Evolutionary conservation across 2,329 filamentous ascomycete species (phyloP).

Genomic region (Plenodomus biglobosus): DNA sequence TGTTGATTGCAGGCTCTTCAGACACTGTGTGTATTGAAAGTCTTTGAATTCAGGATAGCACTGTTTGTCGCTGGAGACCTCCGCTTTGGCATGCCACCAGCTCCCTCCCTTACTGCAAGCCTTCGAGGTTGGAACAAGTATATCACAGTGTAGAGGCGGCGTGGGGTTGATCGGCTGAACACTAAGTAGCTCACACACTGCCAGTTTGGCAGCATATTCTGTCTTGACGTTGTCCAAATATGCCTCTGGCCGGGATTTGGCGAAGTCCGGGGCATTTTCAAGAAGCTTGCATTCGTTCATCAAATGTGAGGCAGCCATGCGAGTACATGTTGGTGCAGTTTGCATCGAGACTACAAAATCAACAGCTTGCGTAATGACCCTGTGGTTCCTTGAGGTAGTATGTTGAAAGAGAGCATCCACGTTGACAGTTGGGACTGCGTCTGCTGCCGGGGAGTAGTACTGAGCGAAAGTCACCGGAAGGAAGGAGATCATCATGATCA

Average conservation of each 20-base stretch:
- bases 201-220: conserved; percentile 63
- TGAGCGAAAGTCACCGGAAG: conserved; percentile 6
- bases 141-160: conserved; percentile 55
- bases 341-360: conserved; percentile 28
- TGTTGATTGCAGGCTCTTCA: conserved; percentile 56
- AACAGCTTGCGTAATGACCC: conserved; percentile 26
- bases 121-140: conserved; percentile 49
- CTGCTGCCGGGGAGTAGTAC: conserved; percentile 18
- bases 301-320: conserved; percentile 55
- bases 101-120: conserved; percentile 29
- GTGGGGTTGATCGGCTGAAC: conserved; percentile 47
- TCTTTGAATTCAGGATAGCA: conserved; percentile 41
- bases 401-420: conserved; percentile 25
- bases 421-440: conserved; percentile 15
- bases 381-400: conserved; percentile 25
- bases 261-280: conserved; percentile 37
- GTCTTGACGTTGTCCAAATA: conserved; percentile 51
- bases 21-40: conserved; percentile 52
- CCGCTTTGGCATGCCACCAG: conserved; percentile 23
- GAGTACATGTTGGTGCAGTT: conserved; percentile 50
- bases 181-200: conserved; percentile 63
- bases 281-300: conserved; percentile 57
- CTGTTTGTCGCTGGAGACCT: conserved; percentile 19
- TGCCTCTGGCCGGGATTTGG: conserved; percentile 27
- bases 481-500: background rate